A percentile compares a stretch with the other conserved stretches of the same genome.
These are phyloP conservation scores for Perilla frutescens DNA, from an alignment of 257 asterid species.

Conservation along the genomic window DNA sequence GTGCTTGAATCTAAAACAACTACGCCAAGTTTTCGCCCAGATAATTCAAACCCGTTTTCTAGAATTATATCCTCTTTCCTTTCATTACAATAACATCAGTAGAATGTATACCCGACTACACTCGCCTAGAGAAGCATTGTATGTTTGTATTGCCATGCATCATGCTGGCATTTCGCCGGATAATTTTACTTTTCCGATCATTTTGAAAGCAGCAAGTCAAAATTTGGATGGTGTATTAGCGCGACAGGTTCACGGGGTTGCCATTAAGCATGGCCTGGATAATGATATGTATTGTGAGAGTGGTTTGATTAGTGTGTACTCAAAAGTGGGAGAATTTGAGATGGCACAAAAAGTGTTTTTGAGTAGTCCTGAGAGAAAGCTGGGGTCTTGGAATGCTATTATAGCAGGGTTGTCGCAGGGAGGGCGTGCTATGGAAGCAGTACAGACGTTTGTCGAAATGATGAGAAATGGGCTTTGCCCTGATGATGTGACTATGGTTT, in stretches of 20 bases:
- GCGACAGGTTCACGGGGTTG: slow-evolving; percentile 58
- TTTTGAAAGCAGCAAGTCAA: slow-evolving; percentile 61
- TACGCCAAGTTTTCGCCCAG: slow-evolving; percentile 58
- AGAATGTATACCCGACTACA: slow-evolving; percentile 61
- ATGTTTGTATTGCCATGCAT: slow-evolving; percentile 61
- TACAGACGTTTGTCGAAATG: slow-evolving; percentile 62
- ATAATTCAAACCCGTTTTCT: slow-evolving; percentile 64
- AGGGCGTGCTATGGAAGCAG: slow-evolving; percentile 68
- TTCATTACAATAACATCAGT: slow-evolving; percentile 76
- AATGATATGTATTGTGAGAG: slow-evolving; percentile 74
- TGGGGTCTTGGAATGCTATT: slow-evolving; percentile 95
- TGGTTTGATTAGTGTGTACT: slow-evolving; percentile 70
- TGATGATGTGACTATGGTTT: slow-evolving; percentile 85
- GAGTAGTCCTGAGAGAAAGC: slow-evolving; percentile 57
- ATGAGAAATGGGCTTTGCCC: slow-evolving; percentile 61
- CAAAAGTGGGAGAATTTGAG: slow-evolving; percentile 52
- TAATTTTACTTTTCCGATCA: slow-evolving; percentile 69
- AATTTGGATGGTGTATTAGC: slow-evolving; percentile 40
- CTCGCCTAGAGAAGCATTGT: slow-evolving; percentile 66
- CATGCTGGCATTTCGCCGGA: slow-evolving; percentile 64
- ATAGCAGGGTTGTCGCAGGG: slow-evolving; percentile 83
- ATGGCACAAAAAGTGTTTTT: slow-evolving; percentile 71
- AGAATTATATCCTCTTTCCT: slow-evolving; percentile 51
- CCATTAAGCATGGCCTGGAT: slow-evolving; percentile 58
- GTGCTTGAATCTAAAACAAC: slow-evolving; percentile 51